Conservation (phyloP, 2,329 filamentous ascomycete species). For the Penicillium hesseltinei region DNA sequence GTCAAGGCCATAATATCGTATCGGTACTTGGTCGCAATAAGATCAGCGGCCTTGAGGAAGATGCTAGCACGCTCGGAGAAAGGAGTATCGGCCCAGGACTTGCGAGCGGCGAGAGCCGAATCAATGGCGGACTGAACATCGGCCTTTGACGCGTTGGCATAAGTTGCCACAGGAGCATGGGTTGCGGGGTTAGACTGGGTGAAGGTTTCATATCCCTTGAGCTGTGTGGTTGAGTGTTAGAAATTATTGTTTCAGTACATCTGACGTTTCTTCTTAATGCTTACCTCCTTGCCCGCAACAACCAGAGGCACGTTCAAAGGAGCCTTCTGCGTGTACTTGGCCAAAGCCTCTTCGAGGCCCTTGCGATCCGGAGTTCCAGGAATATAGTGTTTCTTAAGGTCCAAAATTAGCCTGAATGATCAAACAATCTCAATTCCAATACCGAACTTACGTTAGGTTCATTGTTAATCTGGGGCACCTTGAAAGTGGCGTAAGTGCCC, state of each 20-base stretch:
- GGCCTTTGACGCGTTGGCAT: slow-evolving; percentile 73
- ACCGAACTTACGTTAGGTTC: slow-evolving; percentile 80
- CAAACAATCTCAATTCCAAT: not conserved
- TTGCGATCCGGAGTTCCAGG: slow-evolving; percentile 79
- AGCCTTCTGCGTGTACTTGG: slow-evolving; percentile 64
- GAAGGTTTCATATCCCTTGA: slow-evolving; percentile 33
- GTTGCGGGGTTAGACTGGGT: slow-evolving; percentile 80
- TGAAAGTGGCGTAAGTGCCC: slow-evolving; percentile 76
- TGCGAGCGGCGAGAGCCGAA: slow-evolving; percentile 79
- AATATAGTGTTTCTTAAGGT: slow-evolving; percentile 74
- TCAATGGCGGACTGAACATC: slow-evolving; percentile 80
- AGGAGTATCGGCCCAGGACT: slow-evolving; percentile 78
- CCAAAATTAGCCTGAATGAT: slow-evolving; percentile 3
- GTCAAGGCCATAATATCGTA: slow-evolving; percentile 96
- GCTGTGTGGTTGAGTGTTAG: slow-evolving; percentile 18
- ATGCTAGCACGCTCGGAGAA: slow-evolving; percentile 89
- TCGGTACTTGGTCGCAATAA: slow-evolving; percentile 87
- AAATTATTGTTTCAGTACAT: not conserved
- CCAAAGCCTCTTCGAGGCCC: slow-evolving; percentile 71
- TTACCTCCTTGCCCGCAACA: slow-evolving; percentile 76
- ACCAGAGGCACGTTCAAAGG: slow-evolving; percentile 79
- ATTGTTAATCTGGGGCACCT: slow-evolving; percentile 80
- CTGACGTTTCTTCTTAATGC: slow-evolving; percentile 18
- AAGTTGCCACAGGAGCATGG: slow-evolving; percentile 76
- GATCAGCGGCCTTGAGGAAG: slow-evolving; percentile 92